phyloP scores from a whole-genome alignment of 2,329 filamentous ascomycete genomes.

The Camillea tinctor region DNA sequence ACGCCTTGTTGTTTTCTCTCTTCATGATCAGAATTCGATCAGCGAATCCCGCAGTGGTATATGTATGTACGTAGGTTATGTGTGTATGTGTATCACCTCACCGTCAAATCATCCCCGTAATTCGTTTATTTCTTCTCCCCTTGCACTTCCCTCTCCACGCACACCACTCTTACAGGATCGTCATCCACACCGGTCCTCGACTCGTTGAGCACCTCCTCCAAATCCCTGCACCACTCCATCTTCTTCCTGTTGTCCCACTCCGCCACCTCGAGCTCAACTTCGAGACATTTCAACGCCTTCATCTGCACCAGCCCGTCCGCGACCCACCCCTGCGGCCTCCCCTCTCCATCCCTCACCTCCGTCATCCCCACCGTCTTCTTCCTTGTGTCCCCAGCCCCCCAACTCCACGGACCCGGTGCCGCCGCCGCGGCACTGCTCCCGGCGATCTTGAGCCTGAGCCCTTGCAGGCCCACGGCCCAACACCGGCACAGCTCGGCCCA shows the following conservation, averaged over 20 bases:
- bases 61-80: not conserved
- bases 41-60: not conserved
- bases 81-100: not conserved
- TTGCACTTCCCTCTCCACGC: slow-evolving; percentile 21
- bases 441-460: slow-evolving; percentile 40
- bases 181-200: slow-evolving; percentile 1
- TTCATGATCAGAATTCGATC: not conserved
- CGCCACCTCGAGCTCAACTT: slow-evolving; percentile 39
- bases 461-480: slow-evolving; percentile 37
- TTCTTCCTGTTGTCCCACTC: slow-evolving; percentile 34
- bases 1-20: too few species aligned
- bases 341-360: slow-evolving; percentile 11
- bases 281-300: slow-evolving; percentile 34
- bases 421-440: slow-evolving; percentile 24
- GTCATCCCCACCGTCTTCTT: slow-evolving; percentile 9
- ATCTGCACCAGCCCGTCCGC: slow-evolving; percentile 35
- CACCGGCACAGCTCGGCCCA: slow-evolving; percentile 39
- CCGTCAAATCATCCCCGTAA: not conserved
- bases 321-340: slow-evolving; percentile 26
- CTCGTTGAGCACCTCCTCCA: slow-evolving; percentile 32
- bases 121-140: not conserved
- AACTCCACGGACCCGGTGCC: slow-evolving; percentile 9
- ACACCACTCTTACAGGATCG: slow-evolving; percentile 23
- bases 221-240: slow-evolving; percentile 35
- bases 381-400: slow-evolving; percentile 8